Evolutionary conservation across 73 alveolate genomes (phyloP), one percentile per base, ranked within the genome.

Genomic region (Paramecium sonneborni): DNA sequence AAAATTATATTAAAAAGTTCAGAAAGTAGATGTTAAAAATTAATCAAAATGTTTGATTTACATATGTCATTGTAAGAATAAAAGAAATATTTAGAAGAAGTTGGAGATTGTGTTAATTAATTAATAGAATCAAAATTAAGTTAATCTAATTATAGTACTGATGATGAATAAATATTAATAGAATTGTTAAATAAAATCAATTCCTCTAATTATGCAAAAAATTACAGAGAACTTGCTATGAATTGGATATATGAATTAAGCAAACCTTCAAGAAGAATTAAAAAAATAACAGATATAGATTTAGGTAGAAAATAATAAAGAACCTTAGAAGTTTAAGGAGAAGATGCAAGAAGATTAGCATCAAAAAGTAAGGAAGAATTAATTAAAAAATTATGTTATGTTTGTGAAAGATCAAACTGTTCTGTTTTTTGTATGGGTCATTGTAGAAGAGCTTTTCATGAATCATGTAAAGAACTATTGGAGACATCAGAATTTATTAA

Each of bases 391-490:
- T 28, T 96, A 18, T 95, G 98, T 86, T 85, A 94, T 34, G 93
- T 62, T 20, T 96, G 98, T 43, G 98, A 93, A 44, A 88, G 92
- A 30, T 88, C 93, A 21, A 92, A 89, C 20, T 62, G 92, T 38
- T 56, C 92, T 23, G 43, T 44, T 6, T 68, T 72, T 41, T 96
- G 99, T 85, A 46, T 92, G 86, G 97, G 98, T 39, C 97, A 96
- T 57, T 96, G 99, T 82, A 91, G 94, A 74, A 95, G 97, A 87
- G 92, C 88, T 57, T 96, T 85, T 93, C 99, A 96, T 84, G 94
- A 84, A 1, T 76, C 76, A 9, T 96, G 99, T 85, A 96, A 89
- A 88, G 95, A 95, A 55, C 34, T 67, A 57, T 69, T 94, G 32
- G 93, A 92, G 62, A 93, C 92, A 44, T 55, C 57, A 34, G 95